These are phyloP conservation scores for Tylopilus cervinicoccineus DNA, from an alignment of 768 basidiomycete species.

Conservation along the genomic window DNA sequence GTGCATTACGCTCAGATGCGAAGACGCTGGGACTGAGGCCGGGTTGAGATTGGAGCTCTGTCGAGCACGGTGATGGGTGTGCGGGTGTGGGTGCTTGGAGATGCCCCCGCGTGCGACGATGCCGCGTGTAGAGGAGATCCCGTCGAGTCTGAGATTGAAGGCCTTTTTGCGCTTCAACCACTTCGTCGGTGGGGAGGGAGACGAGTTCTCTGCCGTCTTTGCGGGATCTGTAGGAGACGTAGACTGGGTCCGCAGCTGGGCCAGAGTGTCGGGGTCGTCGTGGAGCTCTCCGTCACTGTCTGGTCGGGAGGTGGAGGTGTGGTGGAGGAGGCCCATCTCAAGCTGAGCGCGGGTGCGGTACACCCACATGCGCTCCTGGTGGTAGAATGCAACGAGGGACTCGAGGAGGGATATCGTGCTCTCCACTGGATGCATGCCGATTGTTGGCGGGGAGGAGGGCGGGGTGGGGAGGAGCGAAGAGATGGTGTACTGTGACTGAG, in stretches of 20 bases:
- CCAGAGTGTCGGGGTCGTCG: constrained; percentile 21
- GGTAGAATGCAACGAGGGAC: constrained; percentile 62
- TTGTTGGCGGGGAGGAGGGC: constrained; percentile 29
- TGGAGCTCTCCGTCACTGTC: constrained; percentile 15
- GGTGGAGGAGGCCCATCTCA: constrained; percentile 41
- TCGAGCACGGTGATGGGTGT: constrained; percentile 27
- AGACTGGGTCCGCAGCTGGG: constrained; percentile 12
- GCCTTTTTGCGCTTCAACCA: constrained; percentile 60
- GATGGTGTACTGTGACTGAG: constrained; percentile 26
- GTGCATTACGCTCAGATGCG: constrained; percentile 17
- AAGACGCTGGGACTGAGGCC: constrained; percentile 20
- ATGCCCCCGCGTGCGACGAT: constrained; percentile 24
- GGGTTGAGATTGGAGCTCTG: constrained; percentile 31
- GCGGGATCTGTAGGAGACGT: constrained; percentile 18
- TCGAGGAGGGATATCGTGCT: constrained; percentile 59
- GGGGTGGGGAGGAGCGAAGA: constrained; percentile 34
- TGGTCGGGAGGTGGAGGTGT: constrained; percentile 3
- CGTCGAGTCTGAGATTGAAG: constrained; percentile 49
- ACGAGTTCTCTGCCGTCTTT: constrained; percentile 32
- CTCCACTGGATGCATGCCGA: constrained; percentile 35
- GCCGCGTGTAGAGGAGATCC: constrained; percentile 32
- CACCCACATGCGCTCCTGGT: constrained; percentile 69
- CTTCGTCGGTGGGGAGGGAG: constrained; percentile 26
- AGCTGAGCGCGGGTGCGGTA: constrained; percentile 60
- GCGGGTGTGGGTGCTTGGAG: constrained; percentile 23